These are phyloP conservation scores for Phytophthora boehmeriae DNA, from an alignment of 352 stramenopile species.

Conservation along the genomic window DNA sequence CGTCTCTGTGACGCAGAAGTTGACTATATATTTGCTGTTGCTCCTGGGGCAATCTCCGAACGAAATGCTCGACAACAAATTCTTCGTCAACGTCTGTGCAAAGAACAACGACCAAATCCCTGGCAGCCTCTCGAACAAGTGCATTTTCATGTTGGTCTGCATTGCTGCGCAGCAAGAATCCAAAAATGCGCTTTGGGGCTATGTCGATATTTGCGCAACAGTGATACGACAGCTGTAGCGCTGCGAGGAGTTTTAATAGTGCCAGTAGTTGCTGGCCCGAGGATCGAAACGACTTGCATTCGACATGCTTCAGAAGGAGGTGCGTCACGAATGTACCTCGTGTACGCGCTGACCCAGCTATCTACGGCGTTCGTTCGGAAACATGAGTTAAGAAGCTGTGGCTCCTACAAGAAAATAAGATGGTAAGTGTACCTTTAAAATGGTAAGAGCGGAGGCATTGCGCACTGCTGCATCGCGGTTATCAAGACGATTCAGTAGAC, in stretches of 20 bases:
- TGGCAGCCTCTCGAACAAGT: constrained; percentile 43
- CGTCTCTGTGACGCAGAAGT: not conserved
- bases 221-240: constrained; percentile 45
- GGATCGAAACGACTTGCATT: constrained; percentile 18
- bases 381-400: no score
- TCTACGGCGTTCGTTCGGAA: constrained; percentile 8
- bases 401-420: not conserved
- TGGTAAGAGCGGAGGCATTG: constrained; percentile 15
- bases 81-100: constrained; percentile 41
- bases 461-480: constrained; percentile 14
- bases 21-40: constrained; percentile 16
- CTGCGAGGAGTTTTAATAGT: constrained; percentile 47
- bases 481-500: constrained; percentile 16
- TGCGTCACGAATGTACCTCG: constrained; percentile 51
- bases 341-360: constrained; percentile 40
- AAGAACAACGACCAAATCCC: constrained; percentile 43
- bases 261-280: constrained; percentile 40
- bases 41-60: constrained; percentile 16
- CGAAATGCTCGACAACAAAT: constrained; percentile 25
- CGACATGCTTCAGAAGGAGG: constrained; percentile 32
- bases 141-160: constrained; percentile 43
- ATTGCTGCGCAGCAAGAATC: constrained; percentile 34
- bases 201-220: constrained; percentile 58
- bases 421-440: constrained; percentile 18
- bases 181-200: constrained; percentile 43